Percentiles rank a stretch among this genome's conserved stretches.
phyloP scores from a whole-genome alignment of 345 rosid genomes.

The Populus davidiana region DNA sequence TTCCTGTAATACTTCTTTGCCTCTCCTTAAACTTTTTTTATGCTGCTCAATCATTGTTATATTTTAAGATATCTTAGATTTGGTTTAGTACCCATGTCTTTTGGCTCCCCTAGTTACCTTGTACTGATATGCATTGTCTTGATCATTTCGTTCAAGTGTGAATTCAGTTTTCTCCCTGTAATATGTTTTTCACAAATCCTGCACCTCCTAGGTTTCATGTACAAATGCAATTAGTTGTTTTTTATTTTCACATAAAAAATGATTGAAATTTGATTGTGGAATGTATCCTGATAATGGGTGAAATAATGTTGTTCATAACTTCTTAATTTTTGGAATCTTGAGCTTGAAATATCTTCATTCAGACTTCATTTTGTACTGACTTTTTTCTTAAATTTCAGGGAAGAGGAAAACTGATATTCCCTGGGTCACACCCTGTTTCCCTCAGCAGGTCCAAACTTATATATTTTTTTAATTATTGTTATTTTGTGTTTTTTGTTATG shows the following conservation, averaged over 20 bases:
- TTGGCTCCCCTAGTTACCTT: not conserved
- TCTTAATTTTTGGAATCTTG: not conserved
- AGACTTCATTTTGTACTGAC: constrained; percentile 5
- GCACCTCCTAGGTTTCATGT: not conserved
- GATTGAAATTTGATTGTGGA: not conserved
- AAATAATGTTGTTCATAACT: not conserved
- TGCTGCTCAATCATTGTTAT: not conserved
- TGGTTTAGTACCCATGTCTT: not conserved
- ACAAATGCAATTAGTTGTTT: not conserved
- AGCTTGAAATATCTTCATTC: constrained; percentile 7
- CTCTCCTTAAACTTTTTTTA: not conserved
- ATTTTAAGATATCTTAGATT: not conserved
- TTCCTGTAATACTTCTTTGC: constrained; percentile 43
- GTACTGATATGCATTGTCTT: not conserved
- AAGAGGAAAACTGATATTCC: constrained; percentile 64
- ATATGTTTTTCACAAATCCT: not conserved
- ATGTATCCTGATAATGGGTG: not conserved
- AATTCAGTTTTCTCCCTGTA: not conserved
- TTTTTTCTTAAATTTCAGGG: constrained; percentile 40
- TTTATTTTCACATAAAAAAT: not conserved
- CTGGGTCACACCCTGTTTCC: constrained; percentile 89
- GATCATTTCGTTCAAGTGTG: not conserved
- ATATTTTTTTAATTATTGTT: constrained; percentile 1
- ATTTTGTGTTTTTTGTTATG: not conserved
- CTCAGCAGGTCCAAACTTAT: constrained; percentile 53